A percentile compares a stretch with the other conserved stretches of the same genome.
Evolutionary conservation across 2,329 filamentous ascomycete genomes (phyloP).

Genomic region (Aspergillus bombycis): DNA sequence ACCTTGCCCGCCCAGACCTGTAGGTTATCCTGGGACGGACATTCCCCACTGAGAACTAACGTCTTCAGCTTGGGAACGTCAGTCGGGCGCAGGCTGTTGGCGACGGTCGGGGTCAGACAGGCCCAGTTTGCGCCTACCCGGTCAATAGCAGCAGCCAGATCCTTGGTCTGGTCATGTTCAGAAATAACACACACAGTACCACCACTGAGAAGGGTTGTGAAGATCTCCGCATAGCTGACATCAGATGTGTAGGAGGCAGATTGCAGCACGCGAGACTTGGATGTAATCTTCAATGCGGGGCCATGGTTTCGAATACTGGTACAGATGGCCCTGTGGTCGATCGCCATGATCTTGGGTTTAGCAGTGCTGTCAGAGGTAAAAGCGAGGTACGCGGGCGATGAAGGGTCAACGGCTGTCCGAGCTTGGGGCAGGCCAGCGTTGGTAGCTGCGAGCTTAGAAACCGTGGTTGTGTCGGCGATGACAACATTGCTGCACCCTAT

Average conservation of each 20-base stretch:
- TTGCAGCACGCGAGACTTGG: conserved; percentile 25
- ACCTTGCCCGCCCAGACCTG: not conserved
- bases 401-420: not conserved
- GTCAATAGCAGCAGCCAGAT: conserved; percentile 49
- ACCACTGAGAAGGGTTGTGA: conserved; percentile 20
- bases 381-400: conserved; percentile 54
- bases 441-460: not conserved
- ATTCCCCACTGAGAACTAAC: conserved; percentile 1
- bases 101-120: conserved; percentile 12
- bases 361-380: conserved; percentile 43
- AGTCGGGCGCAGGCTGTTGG: not conserved
- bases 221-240: conserved; percentile 32
- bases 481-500: not conserved
- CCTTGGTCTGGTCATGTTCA: conserved; percentile 43
- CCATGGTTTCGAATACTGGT: conserved; percentile 53
- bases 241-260: conserved; percentile 41
- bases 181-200: conserved; percentile 51
- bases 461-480: not conserved
- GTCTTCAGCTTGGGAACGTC: not conserved
- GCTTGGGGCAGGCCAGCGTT: not conserved
- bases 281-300: conserved; percentile 48
- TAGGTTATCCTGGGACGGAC: not conserved
- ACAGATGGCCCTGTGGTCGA: conserved; percentile 59
- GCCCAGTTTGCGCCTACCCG: conserved; percentile 9
- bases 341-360: conserved; percentile 57